These are phyloP conservation scores for Pythium dissimile DNA, from an alignment of 352 stramenopile genomes.

Conservation along the genomic window DNA sequence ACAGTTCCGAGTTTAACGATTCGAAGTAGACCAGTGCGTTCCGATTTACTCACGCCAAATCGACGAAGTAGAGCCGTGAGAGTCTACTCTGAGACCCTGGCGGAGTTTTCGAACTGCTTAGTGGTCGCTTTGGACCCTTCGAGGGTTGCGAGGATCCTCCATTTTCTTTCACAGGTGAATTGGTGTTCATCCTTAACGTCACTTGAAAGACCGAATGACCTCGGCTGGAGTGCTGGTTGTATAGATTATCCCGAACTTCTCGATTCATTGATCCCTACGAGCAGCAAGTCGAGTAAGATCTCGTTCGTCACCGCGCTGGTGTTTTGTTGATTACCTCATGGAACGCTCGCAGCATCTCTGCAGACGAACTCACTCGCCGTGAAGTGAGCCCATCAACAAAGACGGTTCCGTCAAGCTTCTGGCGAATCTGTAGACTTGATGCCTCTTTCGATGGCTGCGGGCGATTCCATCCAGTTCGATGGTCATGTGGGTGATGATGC, in stretches of 20 bases:
- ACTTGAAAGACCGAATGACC: constrained; percentile 76
- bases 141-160: background rate
- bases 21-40: background rate
- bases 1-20: background rate
- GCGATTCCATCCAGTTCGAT: constrained; percentile 57
- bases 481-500: background rate
- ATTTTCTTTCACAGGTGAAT: background rate
- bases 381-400: constrained; percentile 72
- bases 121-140: constrained; percentile 5
- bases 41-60: constrained; percentile 45
- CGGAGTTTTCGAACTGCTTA: background rate
- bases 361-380: constrained; percentile 33
- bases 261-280: constrained; percentile 55
- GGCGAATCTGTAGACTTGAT: constrained; percentile 48
- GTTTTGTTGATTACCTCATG: constrained; percentile 34
- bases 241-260: constrained; percentile 69
- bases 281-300: background rate
- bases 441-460: constrained; percentile 40
- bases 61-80: constrained; percentile 67
- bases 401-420: constrained; percentile 62
- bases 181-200: constrained; percentile 42
- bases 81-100: constrained; percentile 28
- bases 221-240: constrained; percentile 67
- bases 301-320: background rate
- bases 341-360: constrained; percentile 58